These are phyloP conservation scores for Rhypophila decipiens DNA, from an alignment of 495 filamentous ascomycete species.

Conservation along the genomic window DNA sequence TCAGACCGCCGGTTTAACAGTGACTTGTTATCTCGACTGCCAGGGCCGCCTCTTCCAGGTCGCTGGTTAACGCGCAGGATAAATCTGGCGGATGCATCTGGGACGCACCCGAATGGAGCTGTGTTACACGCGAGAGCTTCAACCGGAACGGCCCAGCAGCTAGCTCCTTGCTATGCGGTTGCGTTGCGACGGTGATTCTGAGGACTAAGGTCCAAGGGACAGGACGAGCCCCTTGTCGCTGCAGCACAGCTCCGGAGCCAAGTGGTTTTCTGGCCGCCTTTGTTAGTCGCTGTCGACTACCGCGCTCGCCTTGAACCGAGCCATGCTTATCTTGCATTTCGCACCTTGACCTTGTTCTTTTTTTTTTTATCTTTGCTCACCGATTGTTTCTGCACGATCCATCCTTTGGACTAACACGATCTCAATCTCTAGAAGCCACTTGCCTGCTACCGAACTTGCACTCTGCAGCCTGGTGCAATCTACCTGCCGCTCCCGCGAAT, in stretches of 20 bases:
- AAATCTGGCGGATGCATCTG: slow-evolving; percentile 1
- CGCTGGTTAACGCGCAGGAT: slow-evolving; percentile 4
- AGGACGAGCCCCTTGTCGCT: slow-evolving; percentile 1
- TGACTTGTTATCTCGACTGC: slow-evolving; percentile 18
- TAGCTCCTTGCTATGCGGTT: too few relatives aligned
- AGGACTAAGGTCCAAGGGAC: too few relatives aligned
- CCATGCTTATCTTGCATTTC: slow-evolving; percentile 20
- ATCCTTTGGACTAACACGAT: not conserved
- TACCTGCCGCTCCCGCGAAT: slow-evolving; percentile 7
- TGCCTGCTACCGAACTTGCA: slow-evolving; percentile 4
- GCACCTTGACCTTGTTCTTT: slow-evolving; percentile 1
- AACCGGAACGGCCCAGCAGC: slow-evolving; percentile 2
- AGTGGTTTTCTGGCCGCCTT: not conserved
- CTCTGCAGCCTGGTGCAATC: not conserved
- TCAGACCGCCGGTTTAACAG: slow-evolving; percentile 13
- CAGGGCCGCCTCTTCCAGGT: slow-evolving; percentile 9
- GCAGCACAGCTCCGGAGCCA: not conserved
- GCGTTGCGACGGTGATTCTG: too few relatives aligned
- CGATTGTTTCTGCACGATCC: slow-evolving; percentile 14
- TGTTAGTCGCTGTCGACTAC: not conserved
- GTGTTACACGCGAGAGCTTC: slow-evolving; percentile 9
- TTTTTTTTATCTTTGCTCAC: slow-evolving; percentile 14
- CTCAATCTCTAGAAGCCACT: not conserved
- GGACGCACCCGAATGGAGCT: slow-evolving; percentile 7
- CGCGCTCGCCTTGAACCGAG: not conserved